phyloP scores from a whole-genome alignment of 2,329 filamentous ascomycete genomes.

The Rutstroemia sp. region DNA sequence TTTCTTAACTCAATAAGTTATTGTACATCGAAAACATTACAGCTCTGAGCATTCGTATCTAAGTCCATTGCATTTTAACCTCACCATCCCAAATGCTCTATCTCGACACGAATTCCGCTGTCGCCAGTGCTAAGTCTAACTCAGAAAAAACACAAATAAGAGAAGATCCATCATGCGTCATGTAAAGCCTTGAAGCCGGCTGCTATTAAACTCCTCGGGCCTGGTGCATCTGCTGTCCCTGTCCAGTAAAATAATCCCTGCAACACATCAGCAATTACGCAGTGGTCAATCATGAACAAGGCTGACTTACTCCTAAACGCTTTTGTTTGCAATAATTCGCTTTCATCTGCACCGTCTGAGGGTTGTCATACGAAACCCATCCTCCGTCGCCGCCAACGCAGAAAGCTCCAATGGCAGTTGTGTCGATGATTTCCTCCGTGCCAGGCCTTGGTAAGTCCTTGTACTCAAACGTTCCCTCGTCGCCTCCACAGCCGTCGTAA shows the following conservation, averaged over 20 bases:
- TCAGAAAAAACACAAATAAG: neutral
- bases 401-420: constrained; percentile 59
- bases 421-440: constrained; percentile 61
- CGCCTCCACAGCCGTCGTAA: constrained; percentile 47
- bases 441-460: constrained; percentile 54
- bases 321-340: constrained; percentile 65
- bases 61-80: neutral
- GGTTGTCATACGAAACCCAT: constrained; percentile 75
- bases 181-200: constrained; percentile 53
- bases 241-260: constrained; percentile 78
- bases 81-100: neutral
- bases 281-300: neutral
- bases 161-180: constrained; percentile 6
- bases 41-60: constrained; percentile 1
- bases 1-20: neutral
- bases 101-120: no score
- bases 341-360: constrained; percentile 68
- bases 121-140: neutral
- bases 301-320: constrained; percentile 49
- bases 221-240: constrained; percentile 61
- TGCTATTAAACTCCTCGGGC: constrained; percentile 49
- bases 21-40: constrained; percentile 3
- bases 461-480: constrained; percentile 69
- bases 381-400: constrained; percentile 68
- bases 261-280: neutral